A percentile compares a stretch with the other conserved stretches of the same genome.
Conservation (phyloP, 148 eudicot species). For the Arctostaphylos glauca region DNA sequence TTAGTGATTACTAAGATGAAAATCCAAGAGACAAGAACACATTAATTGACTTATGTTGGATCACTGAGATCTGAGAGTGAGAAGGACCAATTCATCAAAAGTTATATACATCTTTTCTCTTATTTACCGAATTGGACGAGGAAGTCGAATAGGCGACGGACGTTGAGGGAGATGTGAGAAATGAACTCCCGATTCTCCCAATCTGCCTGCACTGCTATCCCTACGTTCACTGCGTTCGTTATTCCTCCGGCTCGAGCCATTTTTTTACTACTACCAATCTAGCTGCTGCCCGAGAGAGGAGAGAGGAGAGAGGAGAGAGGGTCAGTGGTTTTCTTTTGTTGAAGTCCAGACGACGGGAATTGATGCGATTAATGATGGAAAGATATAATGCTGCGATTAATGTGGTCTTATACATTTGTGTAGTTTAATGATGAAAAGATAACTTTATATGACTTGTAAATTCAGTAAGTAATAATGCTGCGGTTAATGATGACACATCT, state of each 20-base stretch:
- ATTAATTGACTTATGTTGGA: not conserved
- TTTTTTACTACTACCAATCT: not conserved
- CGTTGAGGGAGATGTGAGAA: constrained; percentile 87
- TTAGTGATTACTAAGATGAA: not conserved
- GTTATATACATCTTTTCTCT: not conserved
- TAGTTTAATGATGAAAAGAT: too few relatives aligned
- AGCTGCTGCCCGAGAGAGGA: not conserved
- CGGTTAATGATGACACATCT: too few relatives aligned
- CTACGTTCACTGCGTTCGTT: constrained; percentile 95
- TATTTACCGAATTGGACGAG: constrained; percentile 84
- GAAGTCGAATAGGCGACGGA: constrained; percentile 90
- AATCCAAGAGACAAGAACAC: not conserved
- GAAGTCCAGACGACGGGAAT: not conserved
- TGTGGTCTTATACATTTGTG: too few relatives aligned
- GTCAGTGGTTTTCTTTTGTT: not conserved
- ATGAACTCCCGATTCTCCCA: constrained; percentile 99
- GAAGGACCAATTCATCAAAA: not conserved
- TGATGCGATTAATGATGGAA: too few relatives aligned
- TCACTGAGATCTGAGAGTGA: constrained; percentile 14
- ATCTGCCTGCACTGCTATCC: constrained; percentile 98
- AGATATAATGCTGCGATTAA: too few relatives aligned
- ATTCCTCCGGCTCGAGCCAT: constrained; percentile 96
- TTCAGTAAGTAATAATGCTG: too few relatives aligned
- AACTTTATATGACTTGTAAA: too few relatives aligned
- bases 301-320: not conserved